phyloP scores from a whole-genome alignment of 139 green algal species.

The Picochlorum sp. region DNA sequence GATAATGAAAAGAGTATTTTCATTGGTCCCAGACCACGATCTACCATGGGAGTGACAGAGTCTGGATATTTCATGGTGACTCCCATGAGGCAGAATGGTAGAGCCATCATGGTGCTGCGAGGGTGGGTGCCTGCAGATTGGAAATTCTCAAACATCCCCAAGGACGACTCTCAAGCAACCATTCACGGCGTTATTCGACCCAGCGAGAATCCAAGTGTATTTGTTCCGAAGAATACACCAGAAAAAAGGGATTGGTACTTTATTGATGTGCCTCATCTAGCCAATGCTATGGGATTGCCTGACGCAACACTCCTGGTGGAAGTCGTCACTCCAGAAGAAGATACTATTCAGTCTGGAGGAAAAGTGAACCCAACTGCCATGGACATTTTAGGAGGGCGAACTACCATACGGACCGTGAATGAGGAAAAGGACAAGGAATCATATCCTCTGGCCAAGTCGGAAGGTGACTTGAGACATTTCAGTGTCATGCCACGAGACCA shows the following conservation, averaged over 20 bases:
- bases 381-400: constrained; percentile 23
- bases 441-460: constrained; percentile 46
- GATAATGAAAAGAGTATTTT: constrained; percentile 46
- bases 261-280: constrained; percentile 51
- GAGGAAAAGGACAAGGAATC: constrained; percentile 10
- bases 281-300: constrained; percentile 32
- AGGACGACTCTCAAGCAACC: constrained; percentile 14
- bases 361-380: constrained; percentile 18
- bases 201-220: constrained; percentile 52
- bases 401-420: neutral
- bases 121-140: constrained; percentile 68
- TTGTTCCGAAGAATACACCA: constrained; percentile 64
- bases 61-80: constrained; percentile 58
- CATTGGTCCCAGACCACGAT: constrained; percentile 53
- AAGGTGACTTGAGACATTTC: constrained; percentile 34
- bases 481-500: constrained; percentile 57
- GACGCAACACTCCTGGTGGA: constrained; percentile 45
- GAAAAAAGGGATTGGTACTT: constrained; percentile 39
- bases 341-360: neutral
- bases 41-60: constrained; percentile 19
- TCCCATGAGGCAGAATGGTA: constrained; percentile 35
- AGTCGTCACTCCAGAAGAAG: constrained; percentile 16
- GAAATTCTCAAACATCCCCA: constrained; percentile 15
- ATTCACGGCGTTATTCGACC: constrained; percentile 51
- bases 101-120: constrained; percentile 53